These are phyloP conservation scores for Tinospora cordifolia DNA, from an alignment of 164 flowering plant species.

Conservation along the genomic window DNA sequence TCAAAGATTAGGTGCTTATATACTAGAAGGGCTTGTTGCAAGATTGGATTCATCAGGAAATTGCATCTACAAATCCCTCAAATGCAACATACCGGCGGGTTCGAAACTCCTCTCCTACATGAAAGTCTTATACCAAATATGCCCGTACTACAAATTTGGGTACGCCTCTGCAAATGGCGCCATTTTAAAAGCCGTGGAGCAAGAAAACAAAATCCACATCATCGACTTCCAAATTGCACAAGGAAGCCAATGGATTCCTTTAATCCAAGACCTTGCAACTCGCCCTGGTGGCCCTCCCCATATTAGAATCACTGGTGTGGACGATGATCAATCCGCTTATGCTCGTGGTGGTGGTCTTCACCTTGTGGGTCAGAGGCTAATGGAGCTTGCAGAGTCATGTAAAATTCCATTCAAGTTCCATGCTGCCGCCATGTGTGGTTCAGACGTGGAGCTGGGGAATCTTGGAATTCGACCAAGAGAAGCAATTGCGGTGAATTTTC, in stretches of 20 bases:
- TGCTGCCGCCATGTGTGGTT: not conserved
- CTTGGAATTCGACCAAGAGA: not conserved
- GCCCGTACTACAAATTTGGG: constrained; percentile 83
- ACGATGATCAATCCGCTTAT: not conserved
- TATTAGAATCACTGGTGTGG: constrained; percentile 60
- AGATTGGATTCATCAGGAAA: constrained; percentile 56
- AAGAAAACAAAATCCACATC: constrained; percentile 56
- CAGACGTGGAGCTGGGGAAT: not conserved
- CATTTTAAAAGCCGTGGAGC: constrained; percentile 71
- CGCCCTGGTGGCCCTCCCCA: constrained; percentile 72
- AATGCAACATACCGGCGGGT: constrained; percentile 61
- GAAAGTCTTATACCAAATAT: constrained; percentile 58
- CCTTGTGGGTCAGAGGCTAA: not conserved
- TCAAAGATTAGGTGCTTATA: constrained; percentile 69
- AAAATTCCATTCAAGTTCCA: constrained; percentile 3
- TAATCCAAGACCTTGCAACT: constrained; percentile 60
- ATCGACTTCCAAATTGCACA: constrained; percentile 82
- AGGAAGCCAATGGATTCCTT: constrained; percentile 65
- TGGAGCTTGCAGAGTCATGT: not conserved
- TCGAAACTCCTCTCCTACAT: constrained; percentile 64
- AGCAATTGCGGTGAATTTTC: constrained; percentile 4
- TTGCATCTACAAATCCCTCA: constrained; percentile 55
- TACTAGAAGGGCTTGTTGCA: constrained; percentile 73
- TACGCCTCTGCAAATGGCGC: constrained; percentile 78
- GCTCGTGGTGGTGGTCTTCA: constrained; percentile 3